phyloP scores from a whole-genome alignment of 108 stramenopile genomes.

The Pseudonitzschia multistriata region DNA sequence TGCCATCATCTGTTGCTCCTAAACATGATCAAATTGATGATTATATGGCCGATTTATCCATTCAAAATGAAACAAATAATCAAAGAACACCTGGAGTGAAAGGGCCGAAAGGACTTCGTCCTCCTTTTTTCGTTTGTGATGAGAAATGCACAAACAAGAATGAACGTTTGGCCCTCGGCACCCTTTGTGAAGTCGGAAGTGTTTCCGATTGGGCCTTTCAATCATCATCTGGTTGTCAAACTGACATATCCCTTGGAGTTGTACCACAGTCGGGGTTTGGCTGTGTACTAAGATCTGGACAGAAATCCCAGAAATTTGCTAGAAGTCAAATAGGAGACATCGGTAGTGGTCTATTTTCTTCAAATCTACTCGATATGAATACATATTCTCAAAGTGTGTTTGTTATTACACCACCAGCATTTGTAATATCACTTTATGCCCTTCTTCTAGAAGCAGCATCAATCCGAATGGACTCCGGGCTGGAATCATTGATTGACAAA shows the following conservation, averaged over 20 bases:
- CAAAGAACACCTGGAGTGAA: not conserved
- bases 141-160: not conserved
- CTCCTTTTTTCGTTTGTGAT: constrained; percentile 18
- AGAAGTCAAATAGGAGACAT: constrained; percentile 19
- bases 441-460: constrained; percentile 26
- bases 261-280: constrained; percentile 34
- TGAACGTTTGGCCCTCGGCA: constrained; percentile 20
- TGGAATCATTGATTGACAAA: not conserved
- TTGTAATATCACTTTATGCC: constrained; percentile 28
- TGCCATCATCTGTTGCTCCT: constrained; percentile 16
- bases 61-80: not conserved
- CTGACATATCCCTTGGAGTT: constrained; percentile 31
- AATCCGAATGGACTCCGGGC: not conserved
- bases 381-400: constrained; percentile 27
- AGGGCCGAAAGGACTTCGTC: constrained; percentile 15
- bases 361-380: constrained; percentile 23
- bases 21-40: not conserved
- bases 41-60: not conserved
- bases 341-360: constrained; percentile 14
- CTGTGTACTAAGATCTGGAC: constrained; percentile 31
- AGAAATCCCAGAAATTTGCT: constrained; percentile 19
- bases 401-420: constrained; percentile 36
- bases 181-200: constrained; percentile 24
- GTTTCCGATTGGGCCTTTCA: constrained; percentile 37
- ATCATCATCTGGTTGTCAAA: constrained; percentile 27